Conservation (phyloP, 2,329 filamentous ascomycete species). For the Endocalyx cinctus region DNA sequence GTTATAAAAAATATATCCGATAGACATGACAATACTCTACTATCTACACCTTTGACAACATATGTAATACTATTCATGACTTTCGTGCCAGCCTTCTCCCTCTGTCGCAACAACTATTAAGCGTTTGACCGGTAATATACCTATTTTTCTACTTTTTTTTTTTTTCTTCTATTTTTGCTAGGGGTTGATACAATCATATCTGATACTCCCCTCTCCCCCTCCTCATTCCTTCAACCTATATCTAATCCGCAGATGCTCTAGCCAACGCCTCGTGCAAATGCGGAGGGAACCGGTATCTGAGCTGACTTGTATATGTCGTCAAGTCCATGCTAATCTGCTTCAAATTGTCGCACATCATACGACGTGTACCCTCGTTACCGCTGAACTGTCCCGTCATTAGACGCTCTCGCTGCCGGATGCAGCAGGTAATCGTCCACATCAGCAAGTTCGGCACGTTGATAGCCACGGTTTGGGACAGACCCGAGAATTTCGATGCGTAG, state of each 20-base stretch:
- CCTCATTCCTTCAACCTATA: too few relatives aligned
- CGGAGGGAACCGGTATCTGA: conserved; percentile 84
- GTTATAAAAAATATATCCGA: too few relatives aligned
- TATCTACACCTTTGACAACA: too few relatives aligned
- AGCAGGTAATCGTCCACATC: conserved; percentile 89
- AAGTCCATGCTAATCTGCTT: conserved; percentile 81
- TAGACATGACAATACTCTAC: too few relatives aligned
- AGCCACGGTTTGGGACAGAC: conserved; percentile 73
- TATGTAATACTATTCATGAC: too few relatives aligned
- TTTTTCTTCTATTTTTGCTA: too few relatives aligned
- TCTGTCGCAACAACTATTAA: too few relatives aligned
- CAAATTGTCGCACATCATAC: conserved; percentile 63
- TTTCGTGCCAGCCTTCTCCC: too few relatives aligned
- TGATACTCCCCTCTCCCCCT: too few relatives aligned
- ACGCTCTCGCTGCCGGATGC: conserved; percentile 70
- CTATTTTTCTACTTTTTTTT: too few relatives aligned
- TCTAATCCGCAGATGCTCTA: conserved; percentile 64
- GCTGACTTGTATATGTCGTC: conserved; percentile 89
- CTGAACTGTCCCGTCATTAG: conserved; percentile 69
- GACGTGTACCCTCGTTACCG: conserved; percentile 61
- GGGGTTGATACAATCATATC: too few relatives aligned
- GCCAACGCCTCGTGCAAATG: conserved; percentile 85
- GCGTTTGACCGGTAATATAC: too few relatives aligned
- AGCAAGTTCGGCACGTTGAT: conserved; percentile 87
- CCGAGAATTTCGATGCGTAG: conserved; percentile 75